Evolutionary conservation across 148 eudicot species (phyloP), one percentile per base, ranked within the genome.

Genomic region (Silene latifolia): DNA sequence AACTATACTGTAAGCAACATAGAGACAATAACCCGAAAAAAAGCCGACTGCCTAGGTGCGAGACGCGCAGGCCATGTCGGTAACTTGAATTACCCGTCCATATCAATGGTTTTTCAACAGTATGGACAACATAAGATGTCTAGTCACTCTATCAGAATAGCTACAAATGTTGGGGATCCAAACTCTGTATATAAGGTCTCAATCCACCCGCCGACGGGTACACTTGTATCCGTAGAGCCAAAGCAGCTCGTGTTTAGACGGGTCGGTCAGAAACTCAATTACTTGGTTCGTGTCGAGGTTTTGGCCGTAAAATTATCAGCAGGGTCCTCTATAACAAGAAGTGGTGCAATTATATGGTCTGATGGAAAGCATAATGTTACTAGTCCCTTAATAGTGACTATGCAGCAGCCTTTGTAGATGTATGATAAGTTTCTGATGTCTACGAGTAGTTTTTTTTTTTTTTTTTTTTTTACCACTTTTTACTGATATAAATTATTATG

Each of bases 11-110:
- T 81, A 4, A 83, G 76, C 59, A 90, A 90, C 80, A 90, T 95
- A 2, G 86, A 88, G 71, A 63, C 75, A 8, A 83, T 95, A 65
- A 88, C 98, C 11, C 79, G 91, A 21, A 92, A 88, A 77, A 77
- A 54, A 0, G 85, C 90, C 3, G 88, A 90, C 72, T 92, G 97
- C 20, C 80, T 74, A 0, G 82, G 85, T 0, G 97, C 97, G 0
- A 82, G 79, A 61, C 77, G 79, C 47, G 96, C 93, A 3, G 97
- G 97, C 7, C 97, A 92, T 61, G 64, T 86, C 13, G 98, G 97
- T 35, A 95, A 95, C 67, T 77, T 95, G 76, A 95, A 95, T 57
- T 92, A 92, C 84, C 98, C 98, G 0, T 81, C 98, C 1, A 8
- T 95, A 56, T 74, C 93, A 0, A 89, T 80, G 0, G 92, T 95